A percentile compares a stretch with the other conserved stretches of the same genome.
Evolutionary conservation across 192 early-diverging fungal species (phyloP).

Genomic region (Backusella westeae): DNA sequence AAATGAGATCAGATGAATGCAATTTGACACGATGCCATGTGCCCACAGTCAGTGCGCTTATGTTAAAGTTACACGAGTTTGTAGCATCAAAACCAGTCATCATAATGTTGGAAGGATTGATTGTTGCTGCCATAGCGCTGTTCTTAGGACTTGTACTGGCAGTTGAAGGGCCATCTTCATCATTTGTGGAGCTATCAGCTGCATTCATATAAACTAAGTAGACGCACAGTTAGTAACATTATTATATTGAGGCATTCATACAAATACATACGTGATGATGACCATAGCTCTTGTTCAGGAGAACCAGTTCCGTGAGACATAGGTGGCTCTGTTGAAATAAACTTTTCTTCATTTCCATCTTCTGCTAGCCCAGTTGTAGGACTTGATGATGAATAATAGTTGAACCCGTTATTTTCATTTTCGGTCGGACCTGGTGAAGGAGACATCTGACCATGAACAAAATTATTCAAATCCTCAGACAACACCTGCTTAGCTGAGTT

Average conservation of each 20-base stretch:
- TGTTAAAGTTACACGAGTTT: conserved; percentile 32
- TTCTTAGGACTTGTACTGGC: background rate
- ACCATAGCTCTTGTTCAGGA: background rate
- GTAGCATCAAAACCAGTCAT: background rate
- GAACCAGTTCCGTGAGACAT: background rate
- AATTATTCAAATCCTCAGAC: background rate
- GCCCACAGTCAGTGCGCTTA: conserved; percentile 49
- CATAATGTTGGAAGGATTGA: background rate
- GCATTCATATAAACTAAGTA: background rate
- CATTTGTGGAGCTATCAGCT: background rate
- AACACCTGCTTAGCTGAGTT: background rate
- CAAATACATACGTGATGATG: background rate
- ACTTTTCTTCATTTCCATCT: background rate
- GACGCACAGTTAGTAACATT: background rate
- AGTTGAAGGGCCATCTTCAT: background rate
- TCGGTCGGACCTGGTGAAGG: background rate
- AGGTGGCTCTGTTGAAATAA: background rate
- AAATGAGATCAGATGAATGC: conserved; percentile 45
- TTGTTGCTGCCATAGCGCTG: background rate
- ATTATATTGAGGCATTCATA: background rate
- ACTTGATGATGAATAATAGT: background rate
- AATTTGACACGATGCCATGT: conserved; percentile 59
- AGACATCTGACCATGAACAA: conserved; percentile 2
- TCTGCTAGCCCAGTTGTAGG: background rate
- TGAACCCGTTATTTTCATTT: background rate